Conservation (phyloP, 2,329 filamentous ascomycete species). For the Penicillium palitans region DNA sequence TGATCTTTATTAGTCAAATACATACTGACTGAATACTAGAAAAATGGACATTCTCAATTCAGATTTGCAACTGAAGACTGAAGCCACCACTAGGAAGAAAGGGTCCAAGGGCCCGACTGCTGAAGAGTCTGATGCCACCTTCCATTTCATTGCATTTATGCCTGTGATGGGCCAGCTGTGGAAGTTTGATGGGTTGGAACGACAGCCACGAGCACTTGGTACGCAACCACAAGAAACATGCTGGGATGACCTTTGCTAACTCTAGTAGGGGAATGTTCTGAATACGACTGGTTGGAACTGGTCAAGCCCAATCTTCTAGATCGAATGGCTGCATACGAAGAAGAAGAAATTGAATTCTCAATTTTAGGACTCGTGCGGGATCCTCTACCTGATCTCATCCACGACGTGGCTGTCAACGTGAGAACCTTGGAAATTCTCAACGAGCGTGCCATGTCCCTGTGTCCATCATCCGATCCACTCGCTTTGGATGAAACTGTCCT, state of each 20-base stretch:
- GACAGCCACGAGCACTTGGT: conserved; percentile 67
- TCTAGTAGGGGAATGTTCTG: conserved; percentile 41
- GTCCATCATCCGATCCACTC: conserved; percentile 1
- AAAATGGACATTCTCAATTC: conserved; percentile 74
- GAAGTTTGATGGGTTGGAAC: conserved; percentile 84
- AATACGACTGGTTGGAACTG: conserved; percentile 65
- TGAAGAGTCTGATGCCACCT: conserved; percentile 62
- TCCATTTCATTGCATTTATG: conserved; percentile 89
- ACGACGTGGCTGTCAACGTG: conserved; percentile 48
- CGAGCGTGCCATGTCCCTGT: conserved; percentile 19
- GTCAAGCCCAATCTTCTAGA: conserved; percentile 65
- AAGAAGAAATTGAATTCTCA: conserved; percentile 70
- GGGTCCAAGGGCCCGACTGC: conserved; percentile 44
- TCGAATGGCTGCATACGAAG: conserved; percentile 67
- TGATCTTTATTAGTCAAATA: neutral
- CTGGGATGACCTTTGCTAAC: conserved; percentile 11
- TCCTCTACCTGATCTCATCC: conserved; percentile 54
- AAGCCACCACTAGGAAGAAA: conserved; percentile 42
- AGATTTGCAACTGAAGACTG: conserved; percentile 62
- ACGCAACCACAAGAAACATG: conserved; percentile 5
- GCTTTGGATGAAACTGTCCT: conserved; percentile 26
- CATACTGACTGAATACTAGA: conserved; percentile 40
- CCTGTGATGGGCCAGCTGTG: conserved; percentile 73
- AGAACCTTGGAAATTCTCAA: conserved; percentile 46
- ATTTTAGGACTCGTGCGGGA: conserved; percentile 73